A percentile compares a stretch with the other conserved stretches of the same genome.
These are phyloP conservation scores for Penicillium macrosclerotiorum DNA, from an alignment of 495 filamentous ascomycete genomes.

Conservation along the genomic window DNA sequence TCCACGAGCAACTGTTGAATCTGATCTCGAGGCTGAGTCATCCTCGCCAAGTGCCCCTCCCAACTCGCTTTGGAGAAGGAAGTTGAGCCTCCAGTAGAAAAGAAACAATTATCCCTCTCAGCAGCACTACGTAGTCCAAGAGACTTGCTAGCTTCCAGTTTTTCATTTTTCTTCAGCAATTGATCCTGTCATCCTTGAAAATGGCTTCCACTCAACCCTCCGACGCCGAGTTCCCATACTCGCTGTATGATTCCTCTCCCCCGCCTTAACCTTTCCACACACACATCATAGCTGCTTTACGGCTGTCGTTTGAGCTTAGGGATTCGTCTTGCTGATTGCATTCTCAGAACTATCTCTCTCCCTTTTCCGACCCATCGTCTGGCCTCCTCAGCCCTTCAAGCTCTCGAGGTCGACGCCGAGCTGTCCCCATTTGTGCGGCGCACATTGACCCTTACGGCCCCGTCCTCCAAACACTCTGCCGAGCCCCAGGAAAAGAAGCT, in stretches of 20 bases:
- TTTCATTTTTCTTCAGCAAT: not conserved
- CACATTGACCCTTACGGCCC: slow-evolving; percentile 55
- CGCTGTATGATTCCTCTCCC: slow-evolving; percentile 53
- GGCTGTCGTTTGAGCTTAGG: too few species aligned
- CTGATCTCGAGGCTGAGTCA: too few species aligned
- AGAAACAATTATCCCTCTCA: too few species aligned
- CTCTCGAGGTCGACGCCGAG: slow-evolving; percentile 83
- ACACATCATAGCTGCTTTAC: too few species aligned
- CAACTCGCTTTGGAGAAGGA: too few species aligned
- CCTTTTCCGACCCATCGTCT: slow-evolving; percentile 83
- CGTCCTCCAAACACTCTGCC: slow-evolving; percentile 16
- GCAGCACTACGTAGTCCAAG: too few species aligned
- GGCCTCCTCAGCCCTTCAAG: slow-evolving; percentile 69
- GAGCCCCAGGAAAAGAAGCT: slow-evolving; percentile 28
- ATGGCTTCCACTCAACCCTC: slow-evolving; percentile 29
- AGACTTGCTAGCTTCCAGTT: not conserved
- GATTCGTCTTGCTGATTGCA: too few species aligned
- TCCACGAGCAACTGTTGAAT: too few species aligned
- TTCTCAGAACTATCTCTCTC: slow-evolving; percentile 76
- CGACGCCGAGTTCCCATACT: slow-evolving; percentile 65
- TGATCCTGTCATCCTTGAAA: not conserved
- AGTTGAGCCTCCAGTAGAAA: too few species aligned
- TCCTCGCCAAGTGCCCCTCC: too few species aligned
- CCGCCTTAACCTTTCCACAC: not conserved
- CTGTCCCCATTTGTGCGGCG: slow-evolving; percentile 80